Evolutionary conservation across 163 green algal genomes (phyloP), one percentile per base, ranked within the genome.

Genomic region (Smithsoniella earleae): DNA sequence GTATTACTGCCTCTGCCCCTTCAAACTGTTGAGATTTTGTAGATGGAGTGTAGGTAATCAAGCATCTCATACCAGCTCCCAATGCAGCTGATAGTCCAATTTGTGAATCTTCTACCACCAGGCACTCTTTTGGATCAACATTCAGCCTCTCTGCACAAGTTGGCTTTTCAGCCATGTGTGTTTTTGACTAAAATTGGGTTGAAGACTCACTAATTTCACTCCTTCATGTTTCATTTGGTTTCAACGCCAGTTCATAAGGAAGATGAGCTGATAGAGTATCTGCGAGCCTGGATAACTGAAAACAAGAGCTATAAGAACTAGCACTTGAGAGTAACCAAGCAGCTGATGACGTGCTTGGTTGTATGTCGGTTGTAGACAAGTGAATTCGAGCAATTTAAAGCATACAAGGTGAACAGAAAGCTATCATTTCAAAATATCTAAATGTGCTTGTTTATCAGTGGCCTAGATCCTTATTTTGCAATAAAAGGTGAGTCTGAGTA

Each of bases 21-120:
- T 69, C 28, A 46, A 93, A 93, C 1, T 77, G 54, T 76, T 91
- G 80, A 33, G 36, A 45, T 20, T 62, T 34, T 2, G 90, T 95
- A 28, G 81, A 89, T 8, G 73, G 65, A 2, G 89, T 95, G 80
- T 91, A 93, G 3, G 91, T 97, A 79, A 97, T 87, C 8, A 97
- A 79, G 75, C 91, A 97, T 36, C 82, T 79, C 91, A 97, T 97
- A 65, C 90, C 91, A 1, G 92, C 91, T 2, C 84, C 88, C 27
- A 82, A n/a, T 0, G 91, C 91, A 2, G 92, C 91, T 63, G 87
- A 73, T 27, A 82, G 46, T 2, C 91, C 91, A 22, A 95, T 89
- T 2, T 77, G 80, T 75, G 80, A 88, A 84, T 95, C 89, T 73
- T 95, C 89, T 0, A 96, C 65, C 25, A 95, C 89, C 8, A 96